These are phyloP conservation scores for Rhexocercosporidium sp. DNA, from an alignment of 2,329 filamentous ascomycete genomes.

Conservation along the genomic window DNA sequence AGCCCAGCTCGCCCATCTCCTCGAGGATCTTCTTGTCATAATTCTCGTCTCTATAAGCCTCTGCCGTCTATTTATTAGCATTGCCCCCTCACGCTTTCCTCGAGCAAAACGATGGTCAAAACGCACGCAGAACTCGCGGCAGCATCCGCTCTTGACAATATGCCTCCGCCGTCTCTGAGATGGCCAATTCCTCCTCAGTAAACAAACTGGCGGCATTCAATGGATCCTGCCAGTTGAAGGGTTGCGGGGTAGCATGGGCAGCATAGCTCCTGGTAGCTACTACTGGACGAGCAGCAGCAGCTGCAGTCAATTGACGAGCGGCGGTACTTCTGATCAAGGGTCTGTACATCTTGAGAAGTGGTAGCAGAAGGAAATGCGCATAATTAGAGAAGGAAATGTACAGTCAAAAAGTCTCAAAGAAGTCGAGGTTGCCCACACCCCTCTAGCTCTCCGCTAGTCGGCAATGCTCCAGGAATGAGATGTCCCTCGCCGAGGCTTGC, in stretches of 20 bases:
- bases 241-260: slow-evolving; percentile 37
- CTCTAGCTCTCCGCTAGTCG: slow-evolving; percentile 26
- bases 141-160: slow-evolving; percentile 92
- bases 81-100: background rate
- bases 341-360: slow-evolving; percentile 38
- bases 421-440: slow-evolving; percentile 4
- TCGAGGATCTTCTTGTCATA: slow-evolving; percentile 85
- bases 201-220: slow-evolving; percentile 75
- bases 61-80: slow-evolving; percentile 49
- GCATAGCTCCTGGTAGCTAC: slow-evolving; percentile 36
- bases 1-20: slow-evolving; percentile 92
- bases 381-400: slow-evolving; percentile 8
- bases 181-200: slow-evolving; percentile 89
- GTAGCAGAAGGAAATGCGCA: slow-evolving; percentile 18
- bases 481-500: slow-evolving; percentile 24
- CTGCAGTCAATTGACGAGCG: slow-evolving; percentile 32
- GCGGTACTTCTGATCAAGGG: slow-evolving; percentile 34
- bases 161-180: slow-evolving; percentile 86
- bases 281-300: slow-evolving; percentile 26
- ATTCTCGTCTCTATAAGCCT: slow-evolving; percentile 84
- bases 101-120: background rate
- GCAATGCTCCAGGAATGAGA: slow-evolving; percentile 18
- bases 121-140: slow-evolving; percentile 82
- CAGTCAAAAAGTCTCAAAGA: slow-evolving; percentile 4
- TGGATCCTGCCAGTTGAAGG: slow-evolving; percentile 93